These are phyloP conservation scores for Fusarium coffeatum DNA, from an alignment of 2,329 filamentous ascomycete species.

Conservation along the genomic window DNA sequence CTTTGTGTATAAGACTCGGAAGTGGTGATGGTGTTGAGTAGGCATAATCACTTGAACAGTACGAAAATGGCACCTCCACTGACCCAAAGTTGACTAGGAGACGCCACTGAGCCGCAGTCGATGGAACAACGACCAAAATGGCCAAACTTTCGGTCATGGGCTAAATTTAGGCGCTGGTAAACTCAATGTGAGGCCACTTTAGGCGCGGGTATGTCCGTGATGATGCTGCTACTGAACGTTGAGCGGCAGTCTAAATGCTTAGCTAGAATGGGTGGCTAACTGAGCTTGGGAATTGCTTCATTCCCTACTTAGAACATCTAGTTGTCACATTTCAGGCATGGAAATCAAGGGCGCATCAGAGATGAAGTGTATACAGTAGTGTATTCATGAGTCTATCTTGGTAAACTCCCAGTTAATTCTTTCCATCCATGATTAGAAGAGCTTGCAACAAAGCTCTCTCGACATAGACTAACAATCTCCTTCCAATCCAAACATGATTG, in stretches of 20 bases:
- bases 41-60: slow-evolving; percentile 4
- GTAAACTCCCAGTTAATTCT: background rate
- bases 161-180: slow-evolving; percentile 13
- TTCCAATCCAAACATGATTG: slow-evolving; percentile 2
- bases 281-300: background rate
- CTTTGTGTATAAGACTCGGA: background rate
- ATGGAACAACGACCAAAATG: background rate
- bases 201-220: slow-evolving; percentile 4
- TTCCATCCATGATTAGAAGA: background rate
- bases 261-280: background rate
- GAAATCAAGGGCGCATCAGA: background rate
- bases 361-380: background rate
- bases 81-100: slow-evolving; percentile 2
- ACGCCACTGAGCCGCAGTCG: slow-evolving; percentile 2
- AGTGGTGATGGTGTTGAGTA: background rate
- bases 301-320: too few relatives aligned
- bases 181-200: slow-evolving; percentile 6
- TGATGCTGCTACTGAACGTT: background rate
- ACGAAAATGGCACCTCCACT: background rate
- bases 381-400: slow-evolving; percentile 17
- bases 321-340: too few relatives aligned
- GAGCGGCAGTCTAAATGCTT: background rate
- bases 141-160: background rate
- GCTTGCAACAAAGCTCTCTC: background rate
- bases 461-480: slow-evolving; percentile 9